These are phyloP conservation scores for Pseudotsuga menziesii DNA, from an alignment of 75 land plant genomes.

Conservation along the genomic window DNA sequence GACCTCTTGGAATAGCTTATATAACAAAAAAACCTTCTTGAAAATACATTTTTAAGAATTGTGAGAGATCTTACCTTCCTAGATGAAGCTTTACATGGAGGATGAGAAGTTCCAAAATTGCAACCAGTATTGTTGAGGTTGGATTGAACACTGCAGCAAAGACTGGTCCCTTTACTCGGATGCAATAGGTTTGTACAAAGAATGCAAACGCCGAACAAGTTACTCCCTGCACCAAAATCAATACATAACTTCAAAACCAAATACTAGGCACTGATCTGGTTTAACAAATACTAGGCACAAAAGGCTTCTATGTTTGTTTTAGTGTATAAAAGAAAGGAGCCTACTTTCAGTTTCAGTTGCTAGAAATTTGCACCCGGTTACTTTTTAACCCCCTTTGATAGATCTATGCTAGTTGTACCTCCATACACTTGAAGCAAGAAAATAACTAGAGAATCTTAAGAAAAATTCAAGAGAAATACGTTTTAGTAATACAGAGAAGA, in stretches of 20 bases:
- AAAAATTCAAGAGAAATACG: no score
- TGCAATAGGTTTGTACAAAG: conserved; percentile 9
- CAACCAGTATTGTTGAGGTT: conserved; percentile 5
- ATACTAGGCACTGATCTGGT: neutral
- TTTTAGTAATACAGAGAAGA: neutral
- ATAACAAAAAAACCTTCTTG: no score
- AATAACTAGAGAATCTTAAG: no score
- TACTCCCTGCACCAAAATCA: conserved; percentile 9
- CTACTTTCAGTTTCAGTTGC: neutral
- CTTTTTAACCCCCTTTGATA: no score
- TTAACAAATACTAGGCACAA: neutral
- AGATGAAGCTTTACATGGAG: neutral
- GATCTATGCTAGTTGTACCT: no score
- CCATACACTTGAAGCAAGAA: no score
- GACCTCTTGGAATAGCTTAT: no score
- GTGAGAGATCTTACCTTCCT: conserved; percentile 13
- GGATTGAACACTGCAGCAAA: conserved; percentile 13
- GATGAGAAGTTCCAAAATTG: conserved; percentile 7
- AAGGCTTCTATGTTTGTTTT: neutral
- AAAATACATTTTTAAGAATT: neutral
- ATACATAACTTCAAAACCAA: neutral
- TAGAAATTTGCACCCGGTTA: no score
- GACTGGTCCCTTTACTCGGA: conserved; percentile 11
- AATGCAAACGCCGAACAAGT: conserved; percentile 8
- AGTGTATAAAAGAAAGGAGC: neutral